Evolutionary conservation across 345 rosid species (phyloP).

Genomic region (Brassica napus): DNA sequence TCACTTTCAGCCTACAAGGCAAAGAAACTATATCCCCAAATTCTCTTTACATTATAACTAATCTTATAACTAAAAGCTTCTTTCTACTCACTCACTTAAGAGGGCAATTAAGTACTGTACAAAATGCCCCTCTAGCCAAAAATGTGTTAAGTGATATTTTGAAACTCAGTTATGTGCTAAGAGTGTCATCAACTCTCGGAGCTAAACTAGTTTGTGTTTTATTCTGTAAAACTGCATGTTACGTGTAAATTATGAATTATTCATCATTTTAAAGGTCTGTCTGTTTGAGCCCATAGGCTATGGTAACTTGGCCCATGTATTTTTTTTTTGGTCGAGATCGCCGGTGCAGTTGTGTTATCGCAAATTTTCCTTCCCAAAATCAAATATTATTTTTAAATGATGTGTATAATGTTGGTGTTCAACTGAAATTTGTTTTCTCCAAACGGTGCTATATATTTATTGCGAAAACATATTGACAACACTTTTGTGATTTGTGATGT

Average conservation of each 20-base stretch:
- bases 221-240: no score
- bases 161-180: no score
- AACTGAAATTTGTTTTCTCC: neutral
- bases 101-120: no score
- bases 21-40: no score
- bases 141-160: no score
- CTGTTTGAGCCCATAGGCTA: conserved; percentile 8
- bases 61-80: no score
- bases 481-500: neutral
- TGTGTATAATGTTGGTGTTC: neutral
- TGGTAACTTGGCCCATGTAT: conserved; percentile 11
- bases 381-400: neutral
- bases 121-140: no score
- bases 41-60: no score
- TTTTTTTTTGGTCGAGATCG: neutral
- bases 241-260: neutral
- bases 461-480: neutral
- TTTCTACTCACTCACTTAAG: no score
- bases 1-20: no score
- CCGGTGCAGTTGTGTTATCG: neutral
- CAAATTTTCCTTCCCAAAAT: neutral
- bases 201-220: no score
- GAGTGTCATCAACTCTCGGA: no score
- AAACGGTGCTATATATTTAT: neutral
- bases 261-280: neutral